Evolutionary conservation across 495 filamentous ascomycete genomes (phyloP).

Genomic region (Darksidea phi): DNA sequence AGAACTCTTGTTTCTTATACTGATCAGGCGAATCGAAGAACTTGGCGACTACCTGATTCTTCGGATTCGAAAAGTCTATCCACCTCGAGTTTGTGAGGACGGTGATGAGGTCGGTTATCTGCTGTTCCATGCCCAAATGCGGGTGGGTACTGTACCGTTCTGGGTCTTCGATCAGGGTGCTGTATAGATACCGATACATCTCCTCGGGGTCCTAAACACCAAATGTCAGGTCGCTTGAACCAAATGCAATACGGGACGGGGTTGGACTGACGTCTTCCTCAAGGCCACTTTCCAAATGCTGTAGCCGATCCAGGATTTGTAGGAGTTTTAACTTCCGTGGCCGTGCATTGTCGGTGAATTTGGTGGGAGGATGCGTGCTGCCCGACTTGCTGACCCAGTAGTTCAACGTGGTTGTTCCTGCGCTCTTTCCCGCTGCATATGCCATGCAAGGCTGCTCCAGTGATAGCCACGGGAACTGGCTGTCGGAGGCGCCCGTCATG

Average conservation of each 20-base stretch:
- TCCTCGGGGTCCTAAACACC: conserved; percentile 39
- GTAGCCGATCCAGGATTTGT: conserved; percentile 55
- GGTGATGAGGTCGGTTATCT: conserved; percentile 66
- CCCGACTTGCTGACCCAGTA: conserved; percentile 56
- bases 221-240: conserved; percentile 28
- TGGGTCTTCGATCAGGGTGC: conserved; percentile 47
- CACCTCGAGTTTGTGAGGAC: conserved; percentile 61
- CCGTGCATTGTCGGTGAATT: conserved; percentile 51
- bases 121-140: conserved; percentile 58
- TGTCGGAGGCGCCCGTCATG: conserved; percentile 36
- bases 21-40: conserved; percentile 56
- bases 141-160: conserved; percentile 42
- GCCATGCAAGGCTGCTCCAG: conserved; percentile 65
- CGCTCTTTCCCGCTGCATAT: conserved; percentile 56
- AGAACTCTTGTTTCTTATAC: conserved; percentile 58
- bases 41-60: conserved; percentile 64
- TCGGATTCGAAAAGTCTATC: conserved; percentile 65
- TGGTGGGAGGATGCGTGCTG: conserved; percentile 47
- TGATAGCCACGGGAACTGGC: conserved; percentile 59
- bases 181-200: conserved; percentile 43
- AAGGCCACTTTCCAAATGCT: conserved; percentile 55
- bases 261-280: conserved; percentile 56
- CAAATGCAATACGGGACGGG: conserved; percentile 11
- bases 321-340: conserved; percentile 55
- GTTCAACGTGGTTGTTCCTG: conserved; percentile 63